Evolutionary conservation across 768 basidiomycete species (phyloP), one percentile per base, ranked within the genome.

Genomic region (Galerina marginata): DNA sequence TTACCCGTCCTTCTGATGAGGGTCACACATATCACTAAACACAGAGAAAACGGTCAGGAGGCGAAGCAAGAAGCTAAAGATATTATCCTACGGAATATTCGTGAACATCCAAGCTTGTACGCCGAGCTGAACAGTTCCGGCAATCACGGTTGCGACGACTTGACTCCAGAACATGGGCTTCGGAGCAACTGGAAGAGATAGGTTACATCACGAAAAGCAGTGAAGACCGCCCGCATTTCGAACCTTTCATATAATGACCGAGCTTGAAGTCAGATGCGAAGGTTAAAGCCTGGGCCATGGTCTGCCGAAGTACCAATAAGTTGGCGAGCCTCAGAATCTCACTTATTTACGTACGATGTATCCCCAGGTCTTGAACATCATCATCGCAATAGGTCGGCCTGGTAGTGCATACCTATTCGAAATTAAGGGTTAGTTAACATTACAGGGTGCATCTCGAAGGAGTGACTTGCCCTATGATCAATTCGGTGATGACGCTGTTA

Each of bases 211-310:
- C 14, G 33, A 6, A 11, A 20, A 5, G 1, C 1, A 4, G 20
- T 14, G 26, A 47, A 25, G 40, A 16, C 4, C 48, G 33, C 20
- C 2, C 10, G 20, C 12, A 4, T 1, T 14, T 23, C 53, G 9
- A 82, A 62, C 92, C 81, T 74, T 89, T 89, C 85, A 85, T 88
- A 64, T 87, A 86, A 65, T 89, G 89, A 6, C 87, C 89, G 25
- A 90, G 79, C 69, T 89, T 90, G 71, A 88, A 85, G 72, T 90
- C 88, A 29, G 81, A 80, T 5, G 83, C 76, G 64, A 87, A 87
- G 16, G 77, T 78, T 66, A 86, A 74, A 1, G 85, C 88, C 70
- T 83, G 82, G 16, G 77, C 78, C 83, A 87, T 83, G 6, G 84
- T 85, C 77, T 73, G 37, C 2, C 14, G 36, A n/a, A 12, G 2